A percentile compares a stretch with the other conserved stretches of the same genome.
These are phyloP conservation scores for Artomyces pyxidatus DNA, from an alignment of 768 basidiomycete genomes.

Conservation along the genomic window DNA sequence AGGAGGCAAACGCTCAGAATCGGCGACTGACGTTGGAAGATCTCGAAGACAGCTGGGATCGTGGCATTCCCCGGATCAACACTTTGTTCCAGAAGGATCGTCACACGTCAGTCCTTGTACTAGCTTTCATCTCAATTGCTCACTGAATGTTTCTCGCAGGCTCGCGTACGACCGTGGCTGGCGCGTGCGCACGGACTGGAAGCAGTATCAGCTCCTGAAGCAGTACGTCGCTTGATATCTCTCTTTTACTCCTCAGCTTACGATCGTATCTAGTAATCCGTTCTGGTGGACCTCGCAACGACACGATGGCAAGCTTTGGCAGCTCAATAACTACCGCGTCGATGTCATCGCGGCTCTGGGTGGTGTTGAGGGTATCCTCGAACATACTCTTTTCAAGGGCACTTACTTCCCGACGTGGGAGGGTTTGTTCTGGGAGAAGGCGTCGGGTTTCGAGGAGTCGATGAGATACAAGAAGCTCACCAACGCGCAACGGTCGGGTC, in stretches of 20 bases:
- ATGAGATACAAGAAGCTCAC: constrained; percentile 96
- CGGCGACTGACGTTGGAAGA: constrained; percentile 95
- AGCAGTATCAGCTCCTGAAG: constrained; percentile 90
- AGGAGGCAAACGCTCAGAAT: constrained; percentile 99
- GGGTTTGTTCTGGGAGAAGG: constrained; percentile 98
- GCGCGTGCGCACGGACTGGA: constrained; percentile 97
- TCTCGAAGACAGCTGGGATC: constrained; percentile 97
- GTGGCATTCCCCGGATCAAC: constrained; percentile 97
- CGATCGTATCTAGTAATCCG: constrained; percentile 57
- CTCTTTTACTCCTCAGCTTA: background rate
- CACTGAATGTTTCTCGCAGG: constrained; percentile 27
- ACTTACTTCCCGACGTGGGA: constrained; percentile 99
- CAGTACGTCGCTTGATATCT: constrained; percentile 51
- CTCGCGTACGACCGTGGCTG: constrained; percentile 98
- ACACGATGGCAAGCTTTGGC: constrained; percentile 94
- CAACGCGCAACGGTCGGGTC: constrained; percentile 96
- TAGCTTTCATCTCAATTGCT: constrained; percentile 1
- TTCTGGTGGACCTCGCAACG: constrained; percentile 99
- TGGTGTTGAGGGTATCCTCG: constrained; percentile 93
- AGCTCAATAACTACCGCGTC: constrained; percentile 96
- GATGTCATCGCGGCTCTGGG: constrained; percentile 98
- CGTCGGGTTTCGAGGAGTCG: constrained; percentile 92
- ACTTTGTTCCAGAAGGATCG: constrained; percentile 98
- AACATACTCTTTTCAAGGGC: constrained; percentile 96
- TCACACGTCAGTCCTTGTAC: constrained; percentile 59